Evolutionary conservation across 108 stramenopile species (phyloP).

Genomic region (Skeletonema marinoi): DNA sequence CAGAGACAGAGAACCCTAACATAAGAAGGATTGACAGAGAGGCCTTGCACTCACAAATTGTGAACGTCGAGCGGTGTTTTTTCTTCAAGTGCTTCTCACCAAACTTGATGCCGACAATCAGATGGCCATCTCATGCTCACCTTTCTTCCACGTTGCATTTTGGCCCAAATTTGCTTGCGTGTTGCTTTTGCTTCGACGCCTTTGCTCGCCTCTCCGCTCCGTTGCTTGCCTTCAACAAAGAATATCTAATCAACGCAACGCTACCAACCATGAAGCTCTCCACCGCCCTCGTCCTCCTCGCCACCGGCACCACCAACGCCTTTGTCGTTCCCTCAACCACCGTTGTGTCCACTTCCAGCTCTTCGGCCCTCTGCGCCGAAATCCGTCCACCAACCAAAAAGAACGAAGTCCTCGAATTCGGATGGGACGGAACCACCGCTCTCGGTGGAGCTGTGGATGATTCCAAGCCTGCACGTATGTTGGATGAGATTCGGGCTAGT

Average conservation of each 20-base stretch:
- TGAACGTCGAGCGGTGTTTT: no score
- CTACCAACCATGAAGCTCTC: constrained; percentile 17
- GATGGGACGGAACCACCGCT: constrained; percentile 89
- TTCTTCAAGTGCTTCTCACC: no score
- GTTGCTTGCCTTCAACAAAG: no score
- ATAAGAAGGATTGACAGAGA: no score
- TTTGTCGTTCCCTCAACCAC: constrained; percentile 24
- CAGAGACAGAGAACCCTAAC: no score
- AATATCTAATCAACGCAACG: not conserved
- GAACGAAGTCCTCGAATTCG: constrained; percentile 63
- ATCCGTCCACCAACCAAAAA: constrained; percentile 74
- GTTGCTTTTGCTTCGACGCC: no score
- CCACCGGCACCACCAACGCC: constrained; percentile 13
- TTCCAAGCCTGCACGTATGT: constrained; percentile 77
- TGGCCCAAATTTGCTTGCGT: no score
- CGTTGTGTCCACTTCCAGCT: constrained; percentile 2
- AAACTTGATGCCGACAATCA: no score
- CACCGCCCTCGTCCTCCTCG: constrained; percentile 6
- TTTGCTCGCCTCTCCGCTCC: no score
- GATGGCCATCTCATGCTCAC: no score
- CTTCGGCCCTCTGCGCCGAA: constrained; percentile 53
- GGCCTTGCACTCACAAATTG: no score
- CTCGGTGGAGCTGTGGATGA: constrained; percentile 80
- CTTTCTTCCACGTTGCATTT: no score
- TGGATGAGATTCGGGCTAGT: constrained; percentile 79